Base-by-base conservation (phyloP, 2,329 filamentous ascomycete species). In the Exophiala sp. region DNA sequence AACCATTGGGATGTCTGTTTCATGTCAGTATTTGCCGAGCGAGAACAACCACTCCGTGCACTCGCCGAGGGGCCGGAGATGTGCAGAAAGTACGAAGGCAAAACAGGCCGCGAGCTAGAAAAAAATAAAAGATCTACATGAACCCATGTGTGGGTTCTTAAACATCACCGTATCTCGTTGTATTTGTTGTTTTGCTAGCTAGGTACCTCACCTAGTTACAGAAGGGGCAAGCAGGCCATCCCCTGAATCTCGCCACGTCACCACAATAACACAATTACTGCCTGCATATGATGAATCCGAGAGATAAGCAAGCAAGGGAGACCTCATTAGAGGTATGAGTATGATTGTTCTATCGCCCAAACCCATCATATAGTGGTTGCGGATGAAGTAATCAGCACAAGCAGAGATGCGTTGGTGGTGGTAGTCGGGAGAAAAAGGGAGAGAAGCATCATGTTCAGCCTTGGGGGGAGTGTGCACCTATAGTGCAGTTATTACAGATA, bases 1-100 rank as follows among this genome's bases (percentile, higher is more conserved):
- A 44, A 45, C 22, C 32, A 43, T 43, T 34, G 45, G 19, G 48
- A 42, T 45, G 45, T 32, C 48, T 43, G 52, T 51, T 55, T 52
- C 48, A 51, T 29, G 40, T 46, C 41, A 19, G 30, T 42, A 16
- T 37, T 29, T 37, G 34, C n/a, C 24, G 16, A 16, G 24, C 7
- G 23, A 13, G n/a, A 9, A 24, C 41, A 41, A 44, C 42, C 23
- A 34, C 9, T 21, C 35, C 24, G 14, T 14, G 13, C 40, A 19
- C 8, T 24, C 5, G 23, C 24, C 40, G 11, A 21, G 5, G 19
- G 10, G 3, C 2, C 19, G 21, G 24, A 24, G 38, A n/a, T 3
- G 21, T 14, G 22, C 22, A 41, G 8, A 13, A 14, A 24, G 3
- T 22, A 14, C 16, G 19, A 41, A 7, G 34, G 11, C 18, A 18